phyloP scores from a whole-genome alignment of 140 eudicot species.

The Anethum foeniculum region DNA sequence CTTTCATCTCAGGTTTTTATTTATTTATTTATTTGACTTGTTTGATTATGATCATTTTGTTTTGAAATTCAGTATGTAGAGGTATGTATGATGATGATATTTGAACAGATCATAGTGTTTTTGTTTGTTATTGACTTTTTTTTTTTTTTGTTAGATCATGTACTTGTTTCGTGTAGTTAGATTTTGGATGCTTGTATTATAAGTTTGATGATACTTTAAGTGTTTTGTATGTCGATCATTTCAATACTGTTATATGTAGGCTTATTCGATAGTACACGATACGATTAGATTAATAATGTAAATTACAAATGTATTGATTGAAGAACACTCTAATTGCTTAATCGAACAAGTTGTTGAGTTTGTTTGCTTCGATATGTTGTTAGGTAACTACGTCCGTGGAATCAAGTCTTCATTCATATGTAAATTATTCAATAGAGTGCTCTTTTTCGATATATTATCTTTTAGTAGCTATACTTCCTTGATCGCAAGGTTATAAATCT shows the following conservation, averaged over 20 bases:
- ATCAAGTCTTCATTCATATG: background rate
- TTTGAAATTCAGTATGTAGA: background rate
- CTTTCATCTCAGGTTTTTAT: constrained; percentile 1
- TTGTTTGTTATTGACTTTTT: background rate
- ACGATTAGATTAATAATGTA: background rate
- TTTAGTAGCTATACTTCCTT: no score
- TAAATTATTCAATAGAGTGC: background rate
- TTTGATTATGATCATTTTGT: background rate
- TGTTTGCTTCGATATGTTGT: background rate
- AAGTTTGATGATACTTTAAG: background rate
- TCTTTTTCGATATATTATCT: background rate
- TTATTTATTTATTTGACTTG: background rate
- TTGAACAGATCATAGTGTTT: background rate
- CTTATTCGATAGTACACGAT: background rate
- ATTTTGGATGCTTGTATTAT: background rate
- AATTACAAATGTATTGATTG: background rate
- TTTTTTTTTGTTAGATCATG: background rate
- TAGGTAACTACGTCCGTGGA: background rate
- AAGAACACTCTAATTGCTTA: background rate
- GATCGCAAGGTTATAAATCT: background rate
- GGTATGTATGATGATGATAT: background rate
- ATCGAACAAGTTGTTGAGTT: background rate
- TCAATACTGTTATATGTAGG: background rate
- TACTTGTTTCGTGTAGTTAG: background rate
- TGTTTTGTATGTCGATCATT: background rate